phyloP scores from a whole-genome alignment of 129 eudicot species.

The Pittosporum tobira region DNA sequence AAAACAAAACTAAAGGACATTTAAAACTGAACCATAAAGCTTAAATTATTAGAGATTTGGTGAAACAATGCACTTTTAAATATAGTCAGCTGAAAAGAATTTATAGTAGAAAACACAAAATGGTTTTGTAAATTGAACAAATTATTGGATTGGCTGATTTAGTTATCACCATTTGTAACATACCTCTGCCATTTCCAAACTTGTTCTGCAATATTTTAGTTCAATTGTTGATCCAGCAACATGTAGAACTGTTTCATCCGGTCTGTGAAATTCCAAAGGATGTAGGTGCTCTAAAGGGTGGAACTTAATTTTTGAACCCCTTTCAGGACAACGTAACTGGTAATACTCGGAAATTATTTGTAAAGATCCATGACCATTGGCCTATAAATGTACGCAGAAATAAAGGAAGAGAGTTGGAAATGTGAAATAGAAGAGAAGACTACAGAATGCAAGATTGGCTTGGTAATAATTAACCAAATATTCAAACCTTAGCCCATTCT shows the following conservation, averaged over 20 bases:
- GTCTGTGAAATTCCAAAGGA: conserved; percentile 79
- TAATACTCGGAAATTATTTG: conserved; percentile 86
- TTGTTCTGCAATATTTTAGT: conserved; percentile 71
- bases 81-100: too few relatives aligned
- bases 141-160: background rate
- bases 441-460: background rate
- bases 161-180: conserved; percentile 4
- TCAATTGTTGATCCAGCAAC: conserved; percentile 81
- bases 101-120: background rate
- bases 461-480: background rate
- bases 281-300: conserved; percentile 87
- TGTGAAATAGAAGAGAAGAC: background rate
- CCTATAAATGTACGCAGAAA: conserved; percentile 35
- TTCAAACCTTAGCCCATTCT: conserved; percentile 90
- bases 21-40: background rate
- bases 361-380: conserved; percentile 71
- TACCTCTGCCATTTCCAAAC: conserved; percentile 91
- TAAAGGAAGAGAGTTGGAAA: background rate
- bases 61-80: background rate
- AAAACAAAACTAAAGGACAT: too few relatives aligned
- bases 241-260: conserved; percentile 60
- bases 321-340: conserved; percentile 56
- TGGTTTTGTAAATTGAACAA: background rate
- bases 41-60: too few relatives aligned
- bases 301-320: conserved; percentile 71